A percentile compares a stretch with the other conserved stretches of the same genome.
Evolutionary conservation across 2,329 filamentous ascomycete species (phyloP).

Genomic region (Beauveria brongniartii): DNA sequence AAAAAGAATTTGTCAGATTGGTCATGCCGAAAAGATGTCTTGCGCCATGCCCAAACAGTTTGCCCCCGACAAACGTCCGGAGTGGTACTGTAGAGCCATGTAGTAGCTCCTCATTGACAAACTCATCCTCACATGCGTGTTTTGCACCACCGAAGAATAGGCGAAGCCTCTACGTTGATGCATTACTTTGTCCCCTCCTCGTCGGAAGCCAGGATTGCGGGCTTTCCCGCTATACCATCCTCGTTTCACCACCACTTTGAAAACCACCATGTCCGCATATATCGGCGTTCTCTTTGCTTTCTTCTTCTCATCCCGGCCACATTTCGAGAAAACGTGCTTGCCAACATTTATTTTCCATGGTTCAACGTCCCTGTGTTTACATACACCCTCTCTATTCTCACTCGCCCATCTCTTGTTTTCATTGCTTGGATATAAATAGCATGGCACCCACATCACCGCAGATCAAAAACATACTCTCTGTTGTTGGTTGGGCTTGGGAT

Average conservation of each 20-base stretch:
- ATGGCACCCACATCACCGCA: neutral
- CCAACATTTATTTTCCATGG: neutral
- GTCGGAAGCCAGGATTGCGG: neutral
- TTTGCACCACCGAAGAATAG: neutral
- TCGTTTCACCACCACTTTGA: neutral
- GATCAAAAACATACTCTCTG: neutral
- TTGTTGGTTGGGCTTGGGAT: neutral
- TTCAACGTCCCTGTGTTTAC: neutral
- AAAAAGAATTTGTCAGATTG: constrained; percentile 2
- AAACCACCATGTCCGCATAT: neutral
- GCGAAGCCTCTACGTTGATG: neutral
- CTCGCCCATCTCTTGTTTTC: neutral
- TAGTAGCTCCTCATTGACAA: neutral
- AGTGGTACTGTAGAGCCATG: neutral
- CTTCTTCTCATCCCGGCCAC: neutral
- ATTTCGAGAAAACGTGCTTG: neutral
- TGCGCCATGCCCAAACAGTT: constrained; percentile 3
- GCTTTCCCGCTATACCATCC: neutral
- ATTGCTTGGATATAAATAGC: constrained; percentile 4
- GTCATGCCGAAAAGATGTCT: neutral
- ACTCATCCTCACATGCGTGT: neutral
- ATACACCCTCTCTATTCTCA: neutral
- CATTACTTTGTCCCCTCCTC: neutral
- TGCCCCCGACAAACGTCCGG: neutral
- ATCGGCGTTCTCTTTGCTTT: constrained; percentile 2